phyloP scores from a whole-genome alignment of 495 filamentous ascomycete species.

The Neurospora sp. region DNA sequence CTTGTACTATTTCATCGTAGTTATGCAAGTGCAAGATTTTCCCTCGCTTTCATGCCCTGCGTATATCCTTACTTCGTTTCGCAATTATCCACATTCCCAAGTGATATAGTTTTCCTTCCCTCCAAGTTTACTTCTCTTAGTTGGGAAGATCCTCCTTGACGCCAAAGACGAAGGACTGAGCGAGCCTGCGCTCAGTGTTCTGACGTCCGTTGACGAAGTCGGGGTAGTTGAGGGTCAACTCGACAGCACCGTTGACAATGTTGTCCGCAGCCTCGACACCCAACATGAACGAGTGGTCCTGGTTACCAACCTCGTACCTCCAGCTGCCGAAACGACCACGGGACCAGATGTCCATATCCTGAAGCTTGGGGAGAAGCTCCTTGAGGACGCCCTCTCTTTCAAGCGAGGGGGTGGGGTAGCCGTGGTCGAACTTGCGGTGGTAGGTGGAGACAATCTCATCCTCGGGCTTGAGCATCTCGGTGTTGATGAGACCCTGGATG shows the following conservation, averaged over 20 bases:
- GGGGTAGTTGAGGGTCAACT: conserved; percentile 96
- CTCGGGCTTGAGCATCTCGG: conserved; percentile 77
- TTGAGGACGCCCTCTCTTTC: conserved; percentile 94
- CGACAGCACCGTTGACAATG: conserved; percentile 87
- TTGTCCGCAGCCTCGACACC: conserved; percentile 95
- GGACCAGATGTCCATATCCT: conserved; percentile 84
- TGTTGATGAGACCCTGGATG: conserved; percentile 96
- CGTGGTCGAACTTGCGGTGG: conserved; percentile 97
- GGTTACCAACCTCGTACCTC: conserved; percentile 92
- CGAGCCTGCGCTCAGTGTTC: conserved; percentile 81
- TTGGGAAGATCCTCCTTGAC: conserved; percentile 1
- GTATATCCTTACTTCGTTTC: background rate
- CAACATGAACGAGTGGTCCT: conserved; percentile 98
- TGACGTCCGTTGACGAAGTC: conserved; percentile 92
- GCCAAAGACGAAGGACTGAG: conserved; percentile 47
- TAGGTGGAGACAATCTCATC: conserved; percentile 99
- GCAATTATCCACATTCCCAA: background rate
- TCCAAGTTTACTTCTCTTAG: background rate
- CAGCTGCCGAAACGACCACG: conserved; percentile 97
- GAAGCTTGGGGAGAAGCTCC: conserved; percentile 83
- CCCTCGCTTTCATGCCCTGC: background rate
- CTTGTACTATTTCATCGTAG: background rate
- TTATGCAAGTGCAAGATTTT: background rate
- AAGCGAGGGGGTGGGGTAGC: conserved; percentile 90
- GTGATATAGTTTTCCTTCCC: background rate